Evolutionary conservation across 768 basidiomycete species (phyloP).

Genomic region (Tricholoma saponaceum): DNA sequence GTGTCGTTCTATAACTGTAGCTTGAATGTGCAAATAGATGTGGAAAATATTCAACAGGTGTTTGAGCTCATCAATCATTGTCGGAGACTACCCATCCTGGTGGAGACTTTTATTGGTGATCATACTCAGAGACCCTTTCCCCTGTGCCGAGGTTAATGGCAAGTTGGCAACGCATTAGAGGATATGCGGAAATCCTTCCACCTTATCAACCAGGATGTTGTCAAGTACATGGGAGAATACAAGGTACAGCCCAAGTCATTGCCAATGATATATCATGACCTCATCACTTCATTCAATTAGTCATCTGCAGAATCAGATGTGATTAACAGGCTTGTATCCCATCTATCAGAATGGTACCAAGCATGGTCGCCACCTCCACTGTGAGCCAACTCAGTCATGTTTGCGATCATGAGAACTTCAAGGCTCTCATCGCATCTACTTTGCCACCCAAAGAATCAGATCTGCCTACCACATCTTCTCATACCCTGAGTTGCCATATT

Average conservation of each 20-base stretch:
- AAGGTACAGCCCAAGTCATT: conserved; percentile 47
- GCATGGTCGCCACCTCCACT: conserved; percentile 70
- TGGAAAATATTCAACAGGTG: conserved; percentile 46
- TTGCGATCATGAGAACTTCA: no score
- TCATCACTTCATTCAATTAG: no score
- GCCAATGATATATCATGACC: no score
- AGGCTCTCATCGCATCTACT: conserved; percentile 58
- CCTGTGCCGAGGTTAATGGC: background rate
- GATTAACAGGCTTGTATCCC: conserved; percentile 51
- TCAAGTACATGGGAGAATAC: conserved; percentile 53
- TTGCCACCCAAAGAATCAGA: conserved; percentile 33
- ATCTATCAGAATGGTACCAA: conserved; percentile 67
- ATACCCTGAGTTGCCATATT: conserved; percentile 25
- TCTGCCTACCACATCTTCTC: conserved; percentile 11
- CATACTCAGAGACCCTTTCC: no score
- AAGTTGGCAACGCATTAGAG: conserved; percentile 49
- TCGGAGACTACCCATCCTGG: conserved; percentile 55
- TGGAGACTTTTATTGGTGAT: conserved; percentile 70
- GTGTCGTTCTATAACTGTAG: background rate
- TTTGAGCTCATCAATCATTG: conserved; percentile 56
- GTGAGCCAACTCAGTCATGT: conserved; percentile 65
- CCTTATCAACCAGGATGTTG: conserved; percentile 57
- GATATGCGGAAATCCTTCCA: conserved; percentile 56
- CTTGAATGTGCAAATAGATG: conserved; percentile 28
- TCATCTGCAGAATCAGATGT: conserved; percentile 40